Evolutionary conservation across 768 basidiomycete genomes (phyloP), one percentile per base, ranked within the genome.

Genomic region (Candolleomyces eurysporus): DNA sequence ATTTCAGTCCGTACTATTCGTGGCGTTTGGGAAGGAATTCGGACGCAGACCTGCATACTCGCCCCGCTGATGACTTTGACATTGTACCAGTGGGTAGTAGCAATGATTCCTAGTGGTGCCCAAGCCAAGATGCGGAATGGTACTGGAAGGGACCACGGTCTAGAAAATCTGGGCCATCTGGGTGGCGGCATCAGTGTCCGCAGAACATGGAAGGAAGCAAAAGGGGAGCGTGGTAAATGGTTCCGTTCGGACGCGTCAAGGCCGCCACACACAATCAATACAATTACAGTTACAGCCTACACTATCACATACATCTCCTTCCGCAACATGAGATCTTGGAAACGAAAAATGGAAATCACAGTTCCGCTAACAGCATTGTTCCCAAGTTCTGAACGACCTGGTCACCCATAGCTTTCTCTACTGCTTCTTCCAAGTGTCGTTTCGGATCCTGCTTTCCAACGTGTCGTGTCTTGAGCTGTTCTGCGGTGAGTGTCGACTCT

Each of bases 401-500:
- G 74, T 97, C 90, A 3, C 94, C 95, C 89, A 99, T 98, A 1
- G 96, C 95, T 75, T 91, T 94, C 78, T 98, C 97, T 6, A 98
- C 97, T 31, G 92, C 91, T 76, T 98, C 97, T 68, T 96, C 95
- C 64, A 99, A 74, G 79, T 99, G 97, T 66, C 97, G 86, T 78
- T 99, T 99, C 39, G 97, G 97, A 76, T 98, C 96, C 68, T 96
- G 92, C 74, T 96, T 97, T 60, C 96, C 96, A 67, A 98, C 94
- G 75, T 97, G 96, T 66, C 97, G 87, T 54, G 96, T 98, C 79
- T 97, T 97, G 40, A 98, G 83, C 73, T 98, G 94, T 59, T 98
- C 94, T 6, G 89, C 71, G 14, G 94, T 91, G 58, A 99, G 78
- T n/a, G 95, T 98, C 58, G 94, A 90, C 75, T 98, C 97, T 74